Percentiles rank a stretch among this genome's conserved stretches.
These are phyloP conservation scores for Vitis hybrid DNA, from an alignment of 177 flowering plant genomes.

Conservation along the genomic window DNA sequence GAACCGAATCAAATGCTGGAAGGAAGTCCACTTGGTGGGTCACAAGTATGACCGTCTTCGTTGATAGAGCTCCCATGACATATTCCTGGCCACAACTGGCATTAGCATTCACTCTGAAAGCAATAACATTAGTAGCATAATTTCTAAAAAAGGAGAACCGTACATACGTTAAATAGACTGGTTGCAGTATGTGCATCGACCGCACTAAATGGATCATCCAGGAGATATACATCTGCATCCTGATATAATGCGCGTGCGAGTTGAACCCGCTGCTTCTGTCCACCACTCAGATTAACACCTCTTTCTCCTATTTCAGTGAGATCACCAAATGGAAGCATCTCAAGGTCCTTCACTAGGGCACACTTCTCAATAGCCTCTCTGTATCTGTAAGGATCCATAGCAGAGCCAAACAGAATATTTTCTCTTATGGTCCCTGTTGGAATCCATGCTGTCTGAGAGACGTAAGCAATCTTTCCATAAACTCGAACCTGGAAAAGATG, in stretches of 20 bases:
- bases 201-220: conserved; percentile 88
- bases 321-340: conserved; percentile 64
- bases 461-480: conserved; percentile 61
- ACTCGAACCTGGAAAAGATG: conserved; percentile 46
- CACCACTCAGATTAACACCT: conserved; percentile 83
- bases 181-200: conserved; percentile 87
- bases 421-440: conserved; percentile 66
- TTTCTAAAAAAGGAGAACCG: background rate
- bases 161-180: conserved; percentile 52
- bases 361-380: conserved; percentile 46
- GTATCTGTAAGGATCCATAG: conserved; percentile 49
- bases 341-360: conserved; percentile 64
- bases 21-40: conserved; percentile 88
- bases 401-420: conserved; percentile 65
- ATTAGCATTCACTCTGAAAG: conserved; percentile 4
- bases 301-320: conserved; percentile 77
- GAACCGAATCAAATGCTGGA: conserved; percentile 53
- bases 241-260: conserved; percentile 82
- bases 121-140: background rate
- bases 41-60: conserved; percentile 68
- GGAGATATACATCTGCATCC: conserved; percentile 70
- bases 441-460: conserved; percentile 77
- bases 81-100: conserved; percentile 44
- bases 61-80: conserved; percentile 53
- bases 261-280: conserved; percentile 84